Evolutionary conservation across 2,329 filamentous ascomycete species (phyloP).

Genomic region (Chaetomiaceae sp.): DNA sequence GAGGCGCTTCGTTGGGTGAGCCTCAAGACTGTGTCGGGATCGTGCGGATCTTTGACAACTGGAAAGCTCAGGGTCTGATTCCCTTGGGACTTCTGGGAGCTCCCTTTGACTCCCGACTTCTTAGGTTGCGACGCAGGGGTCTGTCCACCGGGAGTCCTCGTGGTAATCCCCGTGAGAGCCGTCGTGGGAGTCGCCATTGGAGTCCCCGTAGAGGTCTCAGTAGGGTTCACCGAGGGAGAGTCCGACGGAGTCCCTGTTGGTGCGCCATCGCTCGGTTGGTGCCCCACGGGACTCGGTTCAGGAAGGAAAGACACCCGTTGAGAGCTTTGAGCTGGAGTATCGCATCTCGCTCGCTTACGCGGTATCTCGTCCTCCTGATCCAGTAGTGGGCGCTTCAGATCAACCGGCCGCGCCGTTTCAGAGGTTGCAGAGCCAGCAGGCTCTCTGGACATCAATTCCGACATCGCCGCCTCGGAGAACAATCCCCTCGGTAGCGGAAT

Average conservation of each 20-base stretch:
- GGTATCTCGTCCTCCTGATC: not conserved
- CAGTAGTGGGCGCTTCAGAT: conserved; percentile 11
- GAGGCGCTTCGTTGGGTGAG: conserved; percentile 62
- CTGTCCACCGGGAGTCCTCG: not conserved
- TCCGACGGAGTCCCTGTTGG: too few relatives aligned
- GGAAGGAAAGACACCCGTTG: not conserved
- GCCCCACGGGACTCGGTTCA: not conserved
- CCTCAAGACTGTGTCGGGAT: conserved; percentile 57
- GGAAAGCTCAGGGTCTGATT: conserved; percentile 57
- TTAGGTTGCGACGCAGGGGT: conserved; percentile 24
- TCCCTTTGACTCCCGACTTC: conserved; percentile 31
- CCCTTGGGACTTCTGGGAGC: conserved; percentile 29
- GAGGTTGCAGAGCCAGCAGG: not conserved
- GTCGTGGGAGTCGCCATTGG: too few relatives aligned
- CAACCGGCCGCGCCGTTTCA: not conserved
- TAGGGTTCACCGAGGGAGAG: too few relatives aligned
- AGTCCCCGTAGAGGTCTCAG: too few relatives aligned
- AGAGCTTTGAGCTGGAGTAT: not conserved
- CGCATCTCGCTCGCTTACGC: conserved; percentile 6
- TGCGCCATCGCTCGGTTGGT: not conserved
- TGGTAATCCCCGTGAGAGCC: not conserved
- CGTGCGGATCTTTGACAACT: conserved; percentile 71
- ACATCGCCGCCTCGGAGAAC: conserved; percentile 38
- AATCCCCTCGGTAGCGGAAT: conserved; percentile 39
- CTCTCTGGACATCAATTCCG: conserved; percentile 35